phyloP scores from a whole-genome alignment of 768 basidiomycete genomes.

The Fistulinella prunicolor region DNA sequence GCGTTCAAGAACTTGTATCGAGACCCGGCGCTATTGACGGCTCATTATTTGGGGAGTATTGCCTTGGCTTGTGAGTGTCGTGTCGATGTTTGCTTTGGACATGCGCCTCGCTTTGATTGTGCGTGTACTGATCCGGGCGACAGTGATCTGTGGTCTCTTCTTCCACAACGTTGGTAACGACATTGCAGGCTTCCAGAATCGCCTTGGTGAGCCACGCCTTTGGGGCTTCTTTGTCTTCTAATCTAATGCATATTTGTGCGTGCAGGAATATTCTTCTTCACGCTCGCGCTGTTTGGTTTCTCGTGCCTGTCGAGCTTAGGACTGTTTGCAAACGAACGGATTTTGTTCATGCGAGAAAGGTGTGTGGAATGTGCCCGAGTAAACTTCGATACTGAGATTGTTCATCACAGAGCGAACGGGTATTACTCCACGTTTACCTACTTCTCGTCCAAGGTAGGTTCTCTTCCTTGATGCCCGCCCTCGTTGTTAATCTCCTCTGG shows the following conservation, averaged over 20 bases:
- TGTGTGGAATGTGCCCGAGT: slow-evolving; percentile 31
- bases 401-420: slow-evolving; percentile 76
- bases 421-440: slow-evolving; percentile 98
- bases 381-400: neutral
- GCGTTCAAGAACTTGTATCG: slow-evolving; percentile 99
- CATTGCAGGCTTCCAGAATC: slow-evolving; percentile 96
- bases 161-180: slow-evolving; percentile 89
- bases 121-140: slow-evolving; percentile 1
- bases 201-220: slow-evolving; percentile 55
- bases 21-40: slow-evolving; percentile 85
- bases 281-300: slow-evolving; percentile 94
- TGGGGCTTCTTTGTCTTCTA: neutral
- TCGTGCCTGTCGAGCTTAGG: slow-evolving; percentile 93
- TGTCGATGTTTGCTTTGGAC: neutral
- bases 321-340: slow-evolving; percentile 90
- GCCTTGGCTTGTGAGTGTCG: slow-evolving; percentile 69
- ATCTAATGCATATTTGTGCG: neutral
- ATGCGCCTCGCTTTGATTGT: too few species aligned
- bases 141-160: slow-evolving; percentile 91
- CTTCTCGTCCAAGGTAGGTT: slow-evolving; percentile 82
- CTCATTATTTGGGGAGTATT: slow-evolving; percentile 87
- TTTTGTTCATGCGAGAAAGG: slow-evolving; percentile 98
- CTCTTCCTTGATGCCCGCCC: neutral
- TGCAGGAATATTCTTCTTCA: slow-evolving; percentile 92
- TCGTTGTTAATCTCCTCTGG: neutral